phyloP scores from a whole-genome alignment of 148 eudicot genomes.

The Rhododendron ovatum region DNA sequence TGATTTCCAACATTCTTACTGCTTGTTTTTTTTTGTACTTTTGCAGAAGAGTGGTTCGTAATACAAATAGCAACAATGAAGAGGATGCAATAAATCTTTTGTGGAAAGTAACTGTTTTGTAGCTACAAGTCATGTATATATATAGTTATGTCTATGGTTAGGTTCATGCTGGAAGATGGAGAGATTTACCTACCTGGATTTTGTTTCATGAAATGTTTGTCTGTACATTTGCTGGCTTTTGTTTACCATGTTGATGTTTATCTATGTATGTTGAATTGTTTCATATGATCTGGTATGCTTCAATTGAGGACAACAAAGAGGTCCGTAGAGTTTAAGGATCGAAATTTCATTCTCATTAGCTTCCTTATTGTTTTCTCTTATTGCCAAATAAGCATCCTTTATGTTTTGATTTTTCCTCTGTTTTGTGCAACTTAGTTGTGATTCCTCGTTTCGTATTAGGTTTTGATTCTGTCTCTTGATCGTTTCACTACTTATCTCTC shows the following conservation, averaged over 20 bases:
- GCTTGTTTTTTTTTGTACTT: not conserved
- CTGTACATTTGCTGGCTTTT: not conserved
- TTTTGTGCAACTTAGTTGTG: not conserved
- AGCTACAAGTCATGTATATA: not conserved
- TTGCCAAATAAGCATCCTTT: not conserved
- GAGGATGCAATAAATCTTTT: not conserved
- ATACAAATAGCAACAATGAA: not conserved
- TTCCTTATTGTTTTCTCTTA: not conserved
- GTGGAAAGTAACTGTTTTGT: not conserved
- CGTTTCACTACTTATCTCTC: not conserved
- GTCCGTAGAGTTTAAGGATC: not conserved
- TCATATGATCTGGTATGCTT: not conserved
- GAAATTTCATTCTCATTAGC: not conserved
- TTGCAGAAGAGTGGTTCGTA: slow-evolving; percentile 5
- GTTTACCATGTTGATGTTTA: not conserved
- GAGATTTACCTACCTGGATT: not conserved
- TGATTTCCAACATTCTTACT: not conserved
- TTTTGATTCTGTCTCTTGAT: not conserved
- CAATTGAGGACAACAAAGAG: not conserved
- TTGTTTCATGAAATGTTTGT: not conserved
- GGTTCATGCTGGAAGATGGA: not conserved
- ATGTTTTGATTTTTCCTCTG: not conserved
- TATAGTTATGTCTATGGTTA: not conserved
- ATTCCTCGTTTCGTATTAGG: not conserved
- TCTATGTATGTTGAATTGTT: not conserved